A percentile compares a stretch with the other conserved stretches of the same genome.
These are phyloP conservation scores for Lobulomyces angularis DNA, from an alignment of 192 early-diverging fungal genomes.

Conservation along the genomic window DNA sequence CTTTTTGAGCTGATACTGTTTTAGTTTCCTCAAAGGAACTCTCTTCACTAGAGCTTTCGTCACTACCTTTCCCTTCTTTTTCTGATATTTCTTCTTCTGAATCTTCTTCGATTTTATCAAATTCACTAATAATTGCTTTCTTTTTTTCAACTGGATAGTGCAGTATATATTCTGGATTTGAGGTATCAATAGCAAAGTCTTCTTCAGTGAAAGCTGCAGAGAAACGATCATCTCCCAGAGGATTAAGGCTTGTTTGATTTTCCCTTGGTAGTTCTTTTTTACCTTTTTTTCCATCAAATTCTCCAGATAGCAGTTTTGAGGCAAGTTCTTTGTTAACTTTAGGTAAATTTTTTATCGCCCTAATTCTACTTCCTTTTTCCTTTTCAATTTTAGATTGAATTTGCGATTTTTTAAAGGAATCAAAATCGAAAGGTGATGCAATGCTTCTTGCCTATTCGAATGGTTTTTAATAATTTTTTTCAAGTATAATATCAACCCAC, in stretches of 20 bases:
- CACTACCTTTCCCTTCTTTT: too few relatives aligned
- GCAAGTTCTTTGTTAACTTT: conserved; percentile 88
- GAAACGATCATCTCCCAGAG: conserved; percentile 80
- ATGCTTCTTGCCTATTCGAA: conserved; percentile 45
- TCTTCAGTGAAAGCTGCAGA: conserved; percentile 73
- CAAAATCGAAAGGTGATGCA: conserved; percentile 91
- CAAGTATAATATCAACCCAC: conserved; percentile 5
- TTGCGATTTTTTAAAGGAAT: conserved; percentile 69
- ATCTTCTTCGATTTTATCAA: too few relatives aligned
- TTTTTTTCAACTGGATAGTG: conserved; percentile 42
- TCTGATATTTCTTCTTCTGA: too few relatives aligned
- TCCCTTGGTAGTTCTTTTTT: conserved; percentile 16
- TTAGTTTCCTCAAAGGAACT: too few relatives aligned
- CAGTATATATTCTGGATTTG: conserved; percentile 66
- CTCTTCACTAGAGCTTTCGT: too few relatives aligned
- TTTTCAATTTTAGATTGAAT: conserved; percentile 75
- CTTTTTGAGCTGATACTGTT: too few relatives aligned
- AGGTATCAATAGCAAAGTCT: conserved; percentile 83
- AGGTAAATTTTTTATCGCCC: conserved; percentile 72
- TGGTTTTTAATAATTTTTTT: conserved; percentile 1
- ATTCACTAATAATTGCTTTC: too few relatives aligned
- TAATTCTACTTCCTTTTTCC: conserved; percentile 76
- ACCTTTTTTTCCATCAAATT: conserved; percentile 21
- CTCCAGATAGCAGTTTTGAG: conserved; percentile 44
- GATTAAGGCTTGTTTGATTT: conserved; percentile 25